Percentiles rank a stretch among this genome's conserved stretches.
These are phyloP conservation scores for Kwoniella mangroviensis DNA, from an alignment of 768 basidiomycete species.

Conservation along the genomic window DNA sequence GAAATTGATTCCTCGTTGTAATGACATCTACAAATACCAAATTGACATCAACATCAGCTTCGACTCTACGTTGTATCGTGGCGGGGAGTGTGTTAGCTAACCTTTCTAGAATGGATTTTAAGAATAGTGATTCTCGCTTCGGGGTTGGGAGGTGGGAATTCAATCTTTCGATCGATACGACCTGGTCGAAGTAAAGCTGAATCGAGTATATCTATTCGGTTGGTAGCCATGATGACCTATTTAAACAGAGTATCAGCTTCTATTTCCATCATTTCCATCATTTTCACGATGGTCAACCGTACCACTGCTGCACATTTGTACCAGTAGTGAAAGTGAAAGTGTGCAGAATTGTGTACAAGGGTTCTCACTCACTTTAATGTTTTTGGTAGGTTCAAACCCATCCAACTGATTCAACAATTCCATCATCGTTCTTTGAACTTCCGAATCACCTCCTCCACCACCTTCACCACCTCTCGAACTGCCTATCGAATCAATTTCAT, in stretches of 20 bases:
- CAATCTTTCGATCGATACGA: slow-evolving; percentile 95
- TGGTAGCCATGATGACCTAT: slow-evolving; percentile 90
- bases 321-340: too few species aligned
- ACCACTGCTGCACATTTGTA: too few species aligned
- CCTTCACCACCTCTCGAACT: slow-evolving; percentile 83
- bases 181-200: slow-evolving; percentile 90
- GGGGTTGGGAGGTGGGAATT: slow-evolving; percentile 92
- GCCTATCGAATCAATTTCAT: slow-evolving; percentile 98
- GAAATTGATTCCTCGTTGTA: slow-evolving; percentile 97
- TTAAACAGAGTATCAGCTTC: not conserved
- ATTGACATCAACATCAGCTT: not conserved
- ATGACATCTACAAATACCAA: slow-evolving; percentile 73
- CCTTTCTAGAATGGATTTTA: slow-evolving; percentile 94
- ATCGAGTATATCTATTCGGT: slow-evolving; percentile 93
- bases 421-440: slow-evolving; percentile 89
- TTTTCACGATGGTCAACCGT: too few species aligned
- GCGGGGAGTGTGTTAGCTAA: slow-evolving; percentile 45
- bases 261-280: not conserved
- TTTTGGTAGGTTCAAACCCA: slow-evolving; percentile 81
- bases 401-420: slow-evolving; percentile 87
- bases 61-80: not conserved
- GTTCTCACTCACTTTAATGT: slow-evolving; percentile 66
- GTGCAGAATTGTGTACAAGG: too few species aligned
- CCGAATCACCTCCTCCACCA: slow-evolving; percentile 75
- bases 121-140: slow-evolving; percentile 97